Evolutionary conservation across 176 grass and related monocot species (phyloP).

Genomic region (Chrysopogon serrulatus): DNA sequence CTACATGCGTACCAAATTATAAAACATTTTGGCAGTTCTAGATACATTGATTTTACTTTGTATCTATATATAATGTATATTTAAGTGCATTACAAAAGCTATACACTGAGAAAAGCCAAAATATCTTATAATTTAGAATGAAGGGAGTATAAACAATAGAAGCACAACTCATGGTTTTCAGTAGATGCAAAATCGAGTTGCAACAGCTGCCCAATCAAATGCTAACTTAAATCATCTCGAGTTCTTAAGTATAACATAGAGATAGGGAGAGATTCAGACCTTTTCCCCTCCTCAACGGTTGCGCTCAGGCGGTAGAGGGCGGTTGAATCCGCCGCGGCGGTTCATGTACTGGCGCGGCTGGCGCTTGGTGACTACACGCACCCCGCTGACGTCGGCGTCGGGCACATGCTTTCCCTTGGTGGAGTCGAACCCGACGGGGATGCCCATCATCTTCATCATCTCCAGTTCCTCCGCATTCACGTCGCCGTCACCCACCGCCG

Average conservation of each 20-base stretch:
- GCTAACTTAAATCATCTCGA: neutral
- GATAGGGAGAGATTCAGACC: constrained; percentile 17
- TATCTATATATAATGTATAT: neutral
- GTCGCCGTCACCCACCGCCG: constrained; percentile 29
- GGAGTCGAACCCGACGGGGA: constrained; percentile 88
- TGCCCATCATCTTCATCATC: constrained; percentile 96
- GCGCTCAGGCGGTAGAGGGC: constrained; percentile 62
- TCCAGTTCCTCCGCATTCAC: constrained; percentile 65
- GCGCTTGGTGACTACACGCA: constrained; percentile 75
- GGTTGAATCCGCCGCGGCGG: constrained; percentile 88
- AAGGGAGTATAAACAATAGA: neutral
- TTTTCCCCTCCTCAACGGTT: constrained; percentile 64
- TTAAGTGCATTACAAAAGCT: neutral
- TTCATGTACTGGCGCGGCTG: constrained; percentile 99
- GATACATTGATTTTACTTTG: neutral
- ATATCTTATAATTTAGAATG: neutral
- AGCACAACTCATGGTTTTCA: neutral
- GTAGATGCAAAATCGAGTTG: neutral
- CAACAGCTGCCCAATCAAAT: neutral
- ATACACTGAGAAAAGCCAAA: neutral
- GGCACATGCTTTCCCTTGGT: constrained; percentile 85
- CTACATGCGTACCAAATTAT: neutral
- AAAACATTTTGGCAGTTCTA: neutral
- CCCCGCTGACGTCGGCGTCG: constrained; percentile 76
- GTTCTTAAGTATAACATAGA: neutral